Percentiles rank a stretch among this genome's conserved stretches.
Evolutionary conservation across 2,329 filamentous ascomycete genomes (phyloP).

Genomic region (Penicillium sp.): DNA sequence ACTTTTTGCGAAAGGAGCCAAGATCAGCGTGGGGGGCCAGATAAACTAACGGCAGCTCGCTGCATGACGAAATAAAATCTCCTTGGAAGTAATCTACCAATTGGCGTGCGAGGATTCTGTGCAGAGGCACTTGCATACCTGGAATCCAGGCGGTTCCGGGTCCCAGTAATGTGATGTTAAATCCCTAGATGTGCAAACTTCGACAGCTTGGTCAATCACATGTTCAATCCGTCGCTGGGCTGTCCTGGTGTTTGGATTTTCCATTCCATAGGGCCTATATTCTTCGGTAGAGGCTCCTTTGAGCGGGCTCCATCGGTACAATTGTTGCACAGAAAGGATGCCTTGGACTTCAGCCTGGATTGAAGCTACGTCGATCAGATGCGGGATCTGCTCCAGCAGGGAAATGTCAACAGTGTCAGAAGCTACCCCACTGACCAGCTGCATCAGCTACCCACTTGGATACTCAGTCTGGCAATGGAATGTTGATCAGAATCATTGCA

Average conservation of each 20-base stretch:
- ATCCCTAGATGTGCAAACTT: conserved; percentile 14
- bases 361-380: not conserved
- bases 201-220: not conserved
- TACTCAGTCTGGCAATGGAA: conserved; percentile 14
- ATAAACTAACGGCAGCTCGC: conserved; percentile 9
- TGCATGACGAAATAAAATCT: conserved; percentile 17
- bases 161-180: conserved; percentile 15
- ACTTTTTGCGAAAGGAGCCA: not conserved
- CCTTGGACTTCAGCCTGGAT: not conserved
- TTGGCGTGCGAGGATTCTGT: not conserved
- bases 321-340: too few species aligned
- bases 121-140: conserved; percentile 13
- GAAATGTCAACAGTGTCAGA: not conserved
- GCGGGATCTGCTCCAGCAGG: conserved; percentile 1
- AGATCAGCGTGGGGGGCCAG: not conserved
- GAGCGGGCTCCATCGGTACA: not conserved
- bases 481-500: conserved; percentile 14
- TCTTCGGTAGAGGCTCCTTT: too few species aligned
- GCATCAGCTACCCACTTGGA: conserved; percentile 1
- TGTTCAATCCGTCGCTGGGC: not conserved
- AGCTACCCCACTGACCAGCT: not conserved
- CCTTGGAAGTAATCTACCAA: not conserved
- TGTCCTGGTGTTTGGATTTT: not conserved
- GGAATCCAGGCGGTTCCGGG: conserved; percentile 9
- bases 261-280: too few species aligned